Evolutionary conservation across 371 early-diverging fungal genomes (phyloP), one percentile per base, ranked within the genome.

Genomic region (Paraphysoderma sedebokerense): DNA sequence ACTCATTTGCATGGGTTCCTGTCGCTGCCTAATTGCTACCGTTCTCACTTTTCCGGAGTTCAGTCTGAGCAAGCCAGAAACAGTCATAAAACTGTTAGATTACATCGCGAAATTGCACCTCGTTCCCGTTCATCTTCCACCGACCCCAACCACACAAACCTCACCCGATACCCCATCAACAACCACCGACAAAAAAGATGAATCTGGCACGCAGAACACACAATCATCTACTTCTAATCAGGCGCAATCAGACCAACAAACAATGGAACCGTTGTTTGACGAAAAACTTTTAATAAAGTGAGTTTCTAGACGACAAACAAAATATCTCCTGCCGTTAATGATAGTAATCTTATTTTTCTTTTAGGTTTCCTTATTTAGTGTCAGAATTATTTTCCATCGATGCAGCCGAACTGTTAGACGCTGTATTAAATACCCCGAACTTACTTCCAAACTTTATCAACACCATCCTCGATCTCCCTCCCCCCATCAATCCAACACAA

Each of bases 311-410:
- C n/a, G n/a, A n/a, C n/a, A n/a, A n/a, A n/a, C n/a, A n/a, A n/a
- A n/a, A n/a, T n/a, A n/a, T n/a, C n/a, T 28, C 17, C 2, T 20
- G 8, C 47, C 20, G 15, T 33, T 17, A 46, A n/a, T n/a, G 12
- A 26, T 17, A 3, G 24, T 34, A 15, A 23, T 28, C 9, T 17
- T 33, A 44, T 19, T 31, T 40, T 15, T 39, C 40, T 11, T 79
- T 9, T 22, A 66, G 87, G 55, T 80, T 84, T 51, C 86, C 91
- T 3, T 79, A 81, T 48, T 59, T 87, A 24, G 85, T 88, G 8
- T 74, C 81, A 49, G 93, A 92, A 52, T 71, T 92, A 35, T 62
- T 91, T 23, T 76, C 84, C 15, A 85, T 87, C 59, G 88, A 91
- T 59, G 77, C 84, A 31, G 75, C 77, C 62, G 71, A 79, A 12